These are phyloP conservation scores for Coleophoma eucalyptorum DNA, from an alignment of 2,329 filamentous ascomycete species.

Conservation along the genomic window DNA sequence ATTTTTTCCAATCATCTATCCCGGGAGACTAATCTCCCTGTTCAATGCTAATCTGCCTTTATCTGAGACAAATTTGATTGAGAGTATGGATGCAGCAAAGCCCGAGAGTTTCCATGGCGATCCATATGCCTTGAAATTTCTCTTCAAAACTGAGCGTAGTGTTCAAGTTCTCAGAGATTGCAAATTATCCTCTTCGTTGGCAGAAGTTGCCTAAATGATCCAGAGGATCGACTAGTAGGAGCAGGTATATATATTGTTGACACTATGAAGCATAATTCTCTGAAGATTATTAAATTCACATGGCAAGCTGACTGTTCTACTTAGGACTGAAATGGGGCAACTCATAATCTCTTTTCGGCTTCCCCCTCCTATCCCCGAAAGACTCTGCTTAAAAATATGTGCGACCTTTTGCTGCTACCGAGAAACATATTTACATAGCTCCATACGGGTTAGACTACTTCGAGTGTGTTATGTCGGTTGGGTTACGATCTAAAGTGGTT, in stretches of 20 bases:
- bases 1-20: conserved; percentile 48
- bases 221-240: conserved; percentile 49
- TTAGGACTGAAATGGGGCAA: conserved; percentile 55
- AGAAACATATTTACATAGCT: conserved; percentile 10
- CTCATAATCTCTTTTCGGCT: conserved; percentile 61
- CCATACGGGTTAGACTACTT: conserved; percentile 6
- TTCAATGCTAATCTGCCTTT: conserved; percentile 53
- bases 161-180: conserved; percentile 39
- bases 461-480: conserved; percentile 28
- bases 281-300: no score
- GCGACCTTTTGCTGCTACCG: conserved; percentile 21
- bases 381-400: conserved; percentile 61
- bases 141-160: conserved; percentile 54
- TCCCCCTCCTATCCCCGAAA: conserved; percentile 34
- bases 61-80: conserved; percentile 42
- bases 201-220: conserved; percentile 53
- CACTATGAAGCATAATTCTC: conserved; percentile 55
- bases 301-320: conserved; percentile 1
- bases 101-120: conserved; percentile 57
- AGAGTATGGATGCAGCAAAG: conserved; percentile 35
- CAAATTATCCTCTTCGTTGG: conserved; percentile 53
- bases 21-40: conserved; percentile 44
- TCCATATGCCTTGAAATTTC: conserved; percentile 60
- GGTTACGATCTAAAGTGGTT: conserved; percentile 32
- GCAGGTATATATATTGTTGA: conserved; percentile 50